Base-by-base conservation (phyloP, 1,284 basidiomycete genomes). In the Naganishia sp. region DNA sequence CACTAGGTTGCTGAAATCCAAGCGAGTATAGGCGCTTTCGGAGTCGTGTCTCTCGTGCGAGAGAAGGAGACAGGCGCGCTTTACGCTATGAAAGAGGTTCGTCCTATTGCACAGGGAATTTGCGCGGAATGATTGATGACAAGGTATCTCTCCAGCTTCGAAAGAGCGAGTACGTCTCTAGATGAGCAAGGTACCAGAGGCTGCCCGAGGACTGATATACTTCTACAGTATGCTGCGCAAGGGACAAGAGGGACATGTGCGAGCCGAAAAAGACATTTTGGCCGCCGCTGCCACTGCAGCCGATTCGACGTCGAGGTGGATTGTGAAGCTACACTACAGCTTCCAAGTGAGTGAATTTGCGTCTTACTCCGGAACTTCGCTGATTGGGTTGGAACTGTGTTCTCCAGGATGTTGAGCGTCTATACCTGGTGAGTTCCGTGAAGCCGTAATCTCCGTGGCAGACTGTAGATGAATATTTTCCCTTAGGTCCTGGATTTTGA, bases 81-180 rank as follows among this genome's bases (percentile, higher is more conserved):
- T 51, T 96, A 88, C 74, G 94, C 94, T 53, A 97, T 99, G 92
- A 99, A 98, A 80, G 90, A 95, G 87, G 89, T 90, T 76, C 78
- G 79, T 69, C 35, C 35, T 6, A 39, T 39, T 13, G 35, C 7
- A 13, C 35, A 10, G 2, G 35, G 10, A 39, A 39, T 10, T 65
- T 70, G 72, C 76, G 68, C 52, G 73, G 71, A 72, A 71, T 69
- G 70, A 67, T 68, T 75, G 71, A 64, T 65, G 28, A 28, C 28
- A 28, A 2, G 28, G 28, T 2, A 28, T 2, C 28, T 28, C 28
- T 28, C 7, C 75, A 94, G 90, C 83, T 96, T 73, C 87, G 94
- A 63, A 99, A 98, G 82, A 88, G 88, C 66, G 94, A 97, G 78
- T 79, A 55, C 67, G 76, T 70, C 6, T 5, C 18, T 43, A 5